Evolutionary conservation across 495 filamentous ascomycete species (phyloP).

Genomic region (Penicillium maclennaniae): DNA sequence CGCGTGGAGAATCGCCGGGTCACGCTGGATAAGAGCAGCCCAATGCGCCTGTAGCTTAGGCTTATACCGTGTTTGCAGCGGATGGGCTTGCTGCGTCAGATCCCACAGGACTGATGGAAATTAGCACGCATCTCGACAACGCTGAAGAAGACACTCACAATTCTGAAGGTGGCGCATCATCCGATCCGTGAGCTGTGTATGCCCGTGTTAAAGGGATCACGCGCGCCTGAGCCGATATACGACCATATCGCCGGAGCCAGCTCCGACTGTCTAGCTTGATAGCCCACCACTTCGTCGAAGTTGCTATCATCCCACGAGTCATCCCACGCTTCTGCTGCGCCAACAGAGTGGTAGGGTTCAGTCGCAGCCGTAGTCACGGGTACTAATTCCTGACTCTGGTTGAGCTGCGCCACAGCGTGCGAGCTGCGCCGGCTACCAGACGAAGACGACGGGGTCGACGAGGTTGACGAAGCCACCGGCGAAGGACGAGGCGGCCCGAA

Average conservation of each 20-base stretch:
- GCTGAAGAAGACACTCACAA: conserved; percentile 25
- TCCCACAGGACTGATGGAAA: conserved; percentile 35
- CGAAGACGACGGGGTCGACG: conserved; percentile 13
- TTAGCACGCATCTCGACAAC: conserved; percentile 5
- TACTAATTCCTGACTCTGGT: conserved; percentile 12
- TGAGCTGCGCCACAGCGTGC: conserved; percentile 5
- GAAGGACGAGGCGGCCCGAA: conserved; percentile 12
- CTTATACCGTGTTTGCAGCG: conserved; percentile 38
- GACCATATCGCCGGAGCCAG: conserved; percentile 17
- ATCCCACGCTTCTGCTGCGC: conserved; percentile 3
- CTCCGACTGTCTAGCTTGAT: neutral
- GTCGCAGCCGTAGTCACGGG: neutral
- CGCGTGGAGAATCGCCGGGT: conserved; percentile 42
- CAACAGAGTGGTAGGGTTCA: conserved; percentile 10
- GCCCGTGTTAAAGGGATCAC: conserved; percentile 41
- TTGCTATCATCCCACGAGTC: conserved; percentile 10
- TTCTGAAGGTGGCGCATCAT: conserved; percentile 42
- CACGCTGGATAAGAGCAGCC: conserved; percentile 36
- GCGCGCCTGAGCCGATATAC: conserved; percentile 32
- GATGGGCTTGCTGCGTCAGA: conserved; percentile 39
- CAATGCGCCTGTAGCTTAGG: conserved; percentile 41
- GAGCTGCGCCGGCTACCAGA: conserved; percentile 12
- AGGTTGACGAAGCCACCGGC: conserved; percentile 6
- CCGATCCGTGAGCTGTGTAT: conserved; percentile 40
- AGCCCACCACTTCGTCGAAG: conserved; percentile 13